These are phyloP conservation scores for Gracilaria caudata DNA, from an alignment of 23 red algal species.

Conservation along the genomic window DNA sequence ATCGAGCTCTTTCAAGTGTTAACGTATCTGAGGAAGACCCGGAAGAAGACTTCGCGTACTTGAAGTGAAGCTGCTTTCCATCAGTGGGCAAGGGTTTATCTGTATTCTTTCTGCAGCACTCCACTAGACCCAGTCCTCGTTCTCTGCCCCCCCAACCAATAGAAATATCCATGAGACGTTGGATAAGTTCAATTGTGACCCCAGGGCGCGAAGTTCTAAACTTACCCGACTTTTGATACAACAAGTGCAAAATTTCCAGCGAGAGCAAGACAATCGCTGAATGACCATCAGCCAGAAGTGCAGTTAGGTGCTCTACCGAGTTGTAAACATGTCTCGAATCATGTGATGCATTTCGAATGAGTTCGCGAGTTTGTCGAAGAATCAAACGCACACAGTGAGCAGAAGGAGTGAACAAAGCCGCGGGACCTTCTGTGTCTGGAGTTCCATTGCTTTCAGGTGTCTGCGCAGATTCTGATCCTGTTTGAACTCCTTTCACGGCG, in stretches of 20 bases:
- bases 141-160: conserved; percentile 74
- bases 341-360: conserved; percentile 70
- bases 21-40: background rate
- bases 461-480: background rate
- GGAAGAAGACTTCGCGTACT: conserved; percentile 35
- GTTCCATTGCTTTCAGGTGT: background rate
- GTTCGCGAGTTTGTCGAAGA: conserved; percentile 48
- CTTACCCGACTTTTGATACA: conserved; percentile 55
- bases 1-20: background rate
- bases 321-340: conserved; percentile 77
- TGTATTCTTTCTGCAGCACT: conserved; percentile 41
- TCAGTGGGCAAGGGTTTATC: conserved; percentile 39
- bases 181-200: conserved; percentile 40
- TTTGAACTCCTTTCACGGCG: no score
- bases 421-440: background rate
- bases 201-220: conserved; percentile 36
- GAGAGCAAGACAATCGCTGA: conserved; percentile 63
- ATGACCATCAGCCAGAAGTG: conserved; percentile 59
- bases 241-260: conserved; percentile 65
- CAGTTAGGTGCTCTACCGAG: conserved; percentile 70
- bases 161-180: conserved; percentile 61
- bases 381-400: conserved; percentile 25
- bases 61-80: conserved; percentile 57
- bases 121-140: conserved; percentile 52
- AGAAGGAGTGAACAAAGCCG: conserved; percentile 26